phyloP scores from a whole-genome alignment of 441 rosid genomes.

The Codiaeum variegatum region DNA sequence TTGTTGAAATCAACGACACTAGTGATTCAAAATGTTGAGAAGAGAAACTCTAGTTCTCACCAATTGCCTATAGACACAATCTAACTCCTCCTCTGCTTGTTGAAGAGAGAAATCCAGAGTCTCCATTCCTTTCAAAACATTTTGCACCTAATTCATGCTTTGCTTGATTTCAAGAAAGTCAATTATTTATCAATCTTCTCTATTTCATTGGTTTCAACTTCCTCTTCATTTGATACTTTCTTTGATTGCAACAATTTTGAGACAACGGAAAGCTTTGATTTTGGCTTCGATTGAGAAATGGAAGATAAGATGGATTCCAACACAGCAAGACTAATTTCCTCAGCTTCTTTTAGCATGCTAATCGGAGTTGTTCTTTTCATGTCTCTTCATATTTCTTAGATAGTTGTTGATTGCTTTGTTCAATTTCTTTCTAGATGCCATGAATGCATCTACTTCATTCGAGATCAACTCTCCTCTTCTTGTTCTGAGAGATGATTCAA shows the following conservation, averaged over 20 bases:
- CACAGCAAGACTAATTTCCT: slow-evolving; percentile 18
- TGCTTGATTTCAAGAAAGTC: slow-evolving; percentile 20
- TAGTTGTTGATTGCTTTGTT: slow-evolving; percentile 3
- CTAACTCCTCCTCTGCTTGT: slow-evolving; percentile 26
- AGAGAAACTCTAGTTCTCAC: slow-evolving; percentile 31
- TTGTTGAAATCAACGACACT: not conserved
- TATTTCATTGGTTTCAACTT: not conserved
- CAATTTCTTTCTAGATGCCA: not conserved
- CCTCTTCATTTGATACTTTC: not conserved
- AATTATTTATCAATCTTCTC: slow-evolving; percentile 18
- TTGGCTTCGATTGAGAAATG: slow-evolving; percentile 22
- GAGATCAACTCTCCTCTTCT: not conserved
- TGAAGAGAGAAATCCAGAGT: slow-evolving; percentile 17
- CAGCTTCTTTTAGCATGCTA: slow-evolving; percentile 22
- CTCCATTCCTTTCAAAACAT: slow-evolving; percentile 20
- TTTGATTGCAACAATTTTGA: slow-evolving; percentile 34
- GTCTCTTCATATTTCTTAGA: slow-evolving; percentile 9
- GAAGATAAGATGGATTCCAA: slow-evolving; percentile 35
- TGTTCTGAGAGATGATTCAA: slow-evolving; percentile 17
- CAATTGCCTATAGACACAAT: slow-evolving; percentile 25
- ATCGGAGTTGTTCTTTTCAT: not conserved
- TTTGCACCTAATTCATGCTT: slow-evolving; percentile 12
- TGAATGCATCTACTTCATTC: slow-evolving; percentile 5
- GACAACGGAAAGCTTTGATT: slow-evolving; percentile 28
- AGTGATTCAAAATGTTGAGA: slow-evolving; percentile 33